Conservation (phyloP, 169 alveolate genomes). For the Amoebophrya sp. region DNA sequence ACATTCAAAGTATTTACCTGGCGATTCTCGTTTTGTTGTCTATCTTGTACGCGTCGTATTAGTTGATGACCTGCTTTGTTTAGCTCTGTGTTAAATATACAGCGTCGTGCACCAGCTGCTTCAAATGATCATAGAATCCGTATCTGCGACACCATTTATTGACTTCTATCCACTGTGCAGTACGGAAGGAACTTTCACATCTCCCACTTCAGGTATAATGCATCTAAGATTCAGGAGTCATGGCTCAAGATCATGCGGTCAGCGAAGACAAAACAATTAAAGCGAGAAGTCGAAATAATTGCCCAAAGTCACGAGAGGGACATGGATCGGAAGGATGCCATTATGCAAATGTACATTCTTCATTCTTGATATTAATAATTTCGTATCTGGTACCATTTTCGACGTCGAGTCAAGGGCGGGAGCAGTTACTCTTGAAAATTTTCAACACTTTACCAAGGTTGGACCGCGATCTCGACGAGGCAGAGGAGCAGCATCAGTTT, state of each 20-base stretch:
- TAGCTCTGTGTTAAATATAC: no score
- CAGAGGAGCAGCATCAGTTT: conserved; percentile 81
- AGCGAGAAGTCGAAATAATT: conserved; percentile 70
- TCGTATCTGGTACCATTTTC: not conserved
- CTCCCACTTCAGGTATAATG: conserved; percentile 46
- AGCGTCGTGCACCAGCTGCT: no score
- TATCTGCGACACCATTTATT: no score
- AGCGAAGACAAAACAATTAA: conserved; percentile 78
- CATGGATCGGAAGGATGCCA: conserved; percentile 83
- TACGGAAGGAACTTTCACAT: no score
- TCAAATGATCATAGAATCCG: no score
- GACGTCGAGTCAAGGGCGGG: not conserved
- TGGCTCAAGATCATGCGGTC: conserved; percentile 85
- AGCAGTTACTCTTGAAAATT: not conserved
- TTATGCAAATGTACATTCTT: conserved; percentile 63
- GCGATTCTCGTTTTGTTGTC: no score
- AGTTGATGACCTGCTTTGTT: no score
- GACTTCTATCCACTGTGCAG: no score
- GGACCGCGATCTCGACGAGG: conserved; percentile 82
- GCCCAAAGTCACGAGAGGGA: conserved; percentile 79
- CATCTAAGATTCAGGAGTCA: conserved; percentile 70
- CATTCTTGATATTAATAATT: not conserved
- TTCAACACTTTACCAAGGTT: conserved; percentile 32
- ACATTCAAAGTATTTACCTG: not conserved
- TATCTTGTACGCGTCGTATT: no score